Percentiles rank a stretch among this genome's conserved stretches.
Evolutionary conservation across 306 rosid genomes (phyloP).

Genomic region (Prunus dulcis): DNA sequence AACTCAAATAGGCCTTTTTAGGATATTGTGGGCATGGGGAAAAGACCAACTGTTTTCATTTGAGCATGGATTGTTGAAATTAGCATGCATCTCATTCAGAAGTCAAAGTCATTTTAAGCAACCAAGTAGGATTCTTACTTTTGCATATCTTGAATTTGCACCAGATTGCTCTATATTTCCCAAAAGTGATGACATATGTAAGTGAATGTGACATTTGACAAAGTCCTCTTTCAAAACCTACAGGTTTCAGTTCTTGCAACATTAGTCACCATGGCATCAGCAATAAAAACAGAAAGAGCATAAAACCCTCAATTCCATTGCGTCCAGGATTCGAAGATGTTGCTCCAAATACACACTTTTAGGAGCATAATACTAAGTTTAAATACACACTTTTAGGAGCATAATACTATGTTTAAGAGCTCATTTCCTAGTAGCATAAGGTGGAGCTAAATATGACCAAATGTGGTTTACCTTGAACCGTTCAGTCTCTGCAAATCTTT

Average conservation of each 20-base stretch:
- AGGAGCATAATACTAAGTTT: not conserved
- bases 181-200: conserved; percentile 52
- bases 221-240: conserved; percentile 79
- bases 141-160: conserved; percentile 51
- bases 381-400: not conserved
- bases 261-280: conserved; percentile 6
- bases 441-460: not conserved
- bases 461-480: conserved; percentile 54
- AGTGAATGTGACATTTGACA: conserved; percentile 68
- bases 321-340: not conserved
- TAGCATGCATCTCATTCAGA: not conserved
- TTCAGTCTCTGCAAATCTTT: conserved; percentile 65
- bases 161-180: conserved; percentile 30
- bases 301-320: not conserved
- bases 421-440: not conserved
- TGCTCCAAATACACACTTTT: not conserved
- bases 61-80: not conserved
- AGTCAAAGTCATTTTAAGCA: not conserved
- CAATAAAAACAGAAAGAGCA: not conserved
- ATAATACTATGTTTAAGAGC: not conserved
- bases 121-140: conserved; percentile 51
- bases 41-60: not conserved
- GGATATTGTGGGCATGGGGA: not conserved
- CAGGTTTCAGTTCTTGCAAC: conserved; percentile 18
- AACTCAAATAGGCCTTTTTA: conserved; percentile 3